A percentile compares a stretch with the other conserved stretches of the same genome.
These are phyloP conservation scores for Pythium angustatum DNA, from an alignment of 352 stramenopile genomes.

Conservation along the genomic window DNA sequence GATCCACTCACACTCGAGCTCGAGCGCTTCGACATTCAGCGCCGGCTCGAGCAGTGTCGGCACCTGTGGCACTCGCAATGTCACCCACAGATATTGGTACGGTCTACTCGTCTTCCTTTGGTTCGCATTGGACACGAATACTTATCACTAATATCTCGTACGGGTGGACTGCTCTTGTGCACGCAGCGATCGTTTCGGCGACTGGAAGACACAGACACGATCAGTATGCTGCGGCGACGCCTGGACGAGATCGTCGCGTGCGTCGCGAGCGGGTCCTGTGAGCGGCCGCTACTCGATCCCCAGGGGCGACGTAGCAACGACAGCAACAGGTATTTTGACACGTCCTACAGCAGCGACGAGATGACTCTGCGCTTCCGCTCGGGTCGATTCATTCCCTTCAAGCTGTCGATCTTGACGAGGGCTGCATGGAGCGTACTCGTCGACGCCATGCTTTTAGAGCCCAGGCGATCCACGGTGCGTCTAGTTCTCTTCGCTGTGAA, in stretches of 20 bases:
- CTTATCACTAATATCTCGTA: too few species aligned
- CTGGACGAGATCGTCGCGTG: constrained; percentile 1
- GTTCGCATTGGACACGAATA: too few species aligned
- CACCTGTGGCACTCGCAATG: neutral
- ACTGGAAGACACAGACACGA: neutral
- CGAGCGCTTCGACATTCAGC: neutral
- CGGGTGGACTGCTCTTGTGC: neutral
- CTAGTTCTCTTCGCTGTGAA: neutral
- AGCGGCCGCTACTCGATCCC: constrained; percentile 4
- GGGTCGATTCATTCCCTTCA: constrained; percentile 7
- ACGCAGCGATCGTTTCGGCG: neutral
- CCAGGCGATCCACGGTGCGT: neutral
- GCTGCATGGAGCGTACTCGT: neutral
- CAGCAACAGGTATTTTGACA: neutral
- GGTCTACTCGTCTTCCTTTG: too few species aligned
- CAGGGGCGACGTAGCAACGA: neutral
- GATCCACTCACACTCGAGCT: too few species aligned
- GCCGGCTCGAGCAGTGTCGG: neutral
- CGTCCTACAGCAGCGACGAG: neutral
- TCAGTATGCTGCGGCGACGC: neutral
- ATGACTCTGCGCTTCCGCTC: neutral
- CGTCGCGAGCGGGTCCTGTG: neutral
- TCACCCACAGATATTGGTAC: too few species aligned
- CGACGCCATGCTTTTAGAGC: neutral
- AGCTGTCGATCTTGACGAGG: constrained; percentile 2